A percentile compares a stretch with the other conserved stretches of the same genome.
Evolutionary conservation across 352 stramenopile genomes (phyloP).

Genomic region (Blastocystis sp.): DNA sequence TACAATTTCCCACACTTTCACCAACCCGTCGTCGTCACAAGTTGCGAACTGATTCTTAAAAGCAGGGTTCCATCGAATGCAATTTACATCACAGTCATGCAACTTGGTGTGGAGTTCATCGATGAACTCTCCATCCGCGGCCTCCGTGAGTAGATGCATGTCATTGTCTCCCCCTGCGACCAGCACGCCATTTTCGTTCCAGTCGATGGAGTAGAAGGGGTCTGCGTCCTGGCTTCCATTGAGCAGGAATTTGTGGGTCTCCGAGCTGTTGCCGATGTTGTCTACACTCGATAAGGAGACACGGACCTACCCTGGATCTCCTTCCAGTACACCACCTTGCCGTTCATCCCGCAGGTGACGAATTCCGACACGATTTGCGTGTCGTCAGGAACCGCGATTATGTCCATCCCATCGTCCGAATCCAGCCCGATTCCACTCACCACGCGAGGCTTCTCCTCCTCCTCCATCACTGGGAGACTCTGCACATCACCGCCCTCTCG

Average conservation of each 20-base stretch:
- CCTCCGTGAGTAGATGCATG: background rate
- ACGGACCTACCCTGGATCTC: background rate
- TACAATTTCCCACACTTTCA: conserved; percentile 70
- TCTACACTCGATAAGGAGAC: background rate
- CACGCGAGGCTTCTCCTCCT: conserved; percentile 66
- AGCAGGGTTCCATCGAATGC: conserved; percentile 73
- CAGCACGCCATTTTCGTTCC: conserved; percentile 73
- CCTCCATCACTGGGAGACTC: background rate
- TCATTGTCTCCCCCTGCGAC: conserved; percentile 81
- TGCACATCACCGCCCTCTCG: conserved; percentile 65
- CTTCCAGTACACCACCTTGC: conserved; percentile 82
- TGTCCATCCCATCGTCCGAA: background rate
- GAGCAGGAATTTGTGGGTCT: conserved; percentile 76
- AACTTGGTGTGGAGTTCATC: conserved; percentile 65
- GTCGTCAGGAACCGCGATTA: background rate
- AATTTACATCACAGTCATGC: conserved; percentile 76
- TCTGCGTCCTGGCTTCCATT: conserved; percentile 75
- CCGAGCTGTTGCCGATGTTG: conserved; percentile 63
- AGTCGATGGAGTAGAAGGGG: conserved; percentile 85
- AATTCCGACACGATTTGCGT: conserved; percentile 64
- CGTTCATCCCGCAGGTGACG: conserved; percentile 82
- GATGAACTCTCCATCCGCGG: conserved; percentile 51
- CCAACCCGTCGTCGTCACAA: conserved; percentile 68
- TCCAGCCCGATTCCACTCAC: conserved; percentile 1
- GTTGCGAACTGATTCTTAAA: conserved; percentile 68